Evolutionary conservation across 805 yeast species (phyloP).

Genomic region (Starmerella bombi): DNA sequence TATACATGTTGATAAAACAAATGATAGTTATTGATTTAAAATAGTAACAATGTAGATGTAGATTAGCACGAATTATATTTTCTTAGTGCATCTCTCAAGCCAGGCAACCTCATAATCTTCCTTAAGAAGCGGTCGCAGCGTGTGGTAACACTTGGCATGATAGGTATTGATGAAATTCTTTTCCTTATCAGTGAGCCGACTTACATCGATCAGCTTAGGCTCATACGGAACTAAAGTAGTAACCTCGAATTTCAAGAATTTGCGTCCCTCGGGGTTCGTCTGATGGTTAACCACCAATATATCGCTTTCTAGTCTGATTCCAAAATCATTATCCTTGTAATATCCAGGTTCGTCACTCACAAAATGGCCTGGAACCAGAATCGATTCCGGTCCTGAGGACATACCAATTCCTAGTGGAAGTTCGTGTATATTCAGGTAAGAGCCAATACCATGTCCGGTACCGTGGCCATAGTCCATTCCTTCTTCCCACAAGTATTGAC

Average conservation of each 20-base stretch:
- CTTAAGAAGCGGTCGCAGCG: slow-evolving; percentile 40
- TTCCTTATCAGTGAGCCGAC: slow-evolving; percentile 48
- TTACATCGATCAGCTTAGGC: slow-evolving; percentile 51
- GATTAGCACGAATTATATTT: too few species aligned
- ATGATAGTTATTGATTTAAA: too few species aligned
- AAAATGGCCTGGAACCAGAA: slow-evolving; percentile 54
- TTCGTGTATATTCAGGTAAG: slow-evolving; percentile 83
- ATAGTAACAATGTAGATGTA: too few species aligned
- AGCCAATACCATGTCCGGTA: slow-evolving; percentile 94
- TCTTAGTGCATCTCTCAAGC: slow-evolving; percentile 31
- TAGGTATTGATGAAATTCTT: slow-evolving; percentile 53
- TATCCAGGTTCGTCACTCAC: slow-evolving; percentile 92
- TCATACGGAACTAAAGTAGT: slow-evolving; percentile 77
- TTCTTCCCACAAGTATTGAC: slow-evolving; percentile 68
- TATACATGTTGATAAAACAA: too few species aligned
- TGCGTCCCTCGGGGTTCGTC: slow-evolving; percentile 41
- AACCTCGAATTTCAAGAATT: slow-evolving; percentile 61
- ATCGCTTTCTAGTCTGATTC: slow-evolving; percentile 83
- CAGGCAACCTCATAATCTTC: slow-evolving; percentile 45
- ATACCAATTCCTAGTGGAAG: slow-evolving; percentile 75
- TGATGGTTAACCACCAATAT: slow-evolving; percentile 38
- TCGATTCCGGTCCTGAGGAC: slow-evolving; percentile 34
- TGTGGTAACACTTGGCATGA: slow-evolving; percentile 45
- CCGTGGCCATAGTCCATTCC: slow-evolving; percentile 90
- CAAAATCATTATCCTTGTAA: slow-evolving; percentile 80